Conservation (phyloP, 768 basidiomycete species). For the Solioccasus polychromus region DNA sequence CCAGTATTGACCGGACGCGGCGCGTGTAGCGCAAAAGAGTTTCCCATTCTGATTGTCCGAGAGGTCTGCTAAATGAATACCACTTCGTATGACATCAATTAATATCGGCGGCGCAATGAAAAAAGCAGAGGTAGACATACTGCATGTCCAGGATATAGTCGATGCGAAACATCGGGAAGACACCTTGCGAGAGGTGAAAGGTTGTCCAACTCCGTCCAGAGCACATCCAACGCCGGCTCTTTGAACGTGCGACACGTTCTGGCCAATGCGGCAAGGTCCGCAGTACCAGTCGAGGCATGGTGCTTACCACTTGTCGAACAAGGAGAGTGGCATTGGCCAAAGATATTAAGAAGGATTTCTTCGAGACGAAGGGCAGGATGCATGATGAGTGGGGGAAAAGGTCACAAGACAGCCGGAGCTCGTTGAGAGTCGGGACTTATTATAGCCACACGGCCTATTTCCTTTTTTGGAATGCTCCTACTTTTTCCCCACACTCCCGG, state of each 20-base stretch:
- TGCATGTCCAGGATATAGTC: slow-evolving; percentile 8
- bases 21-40: slow-evolving; percentile 9
- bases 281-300: too few relatives aligned
- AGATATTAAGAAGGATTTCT: slow-evolving; percentile 7
- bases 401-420: too few relatives aligned
- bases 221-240: slow-evolving; percentile 2
- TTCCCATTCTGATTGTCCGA: slow-evolving; percentile 8
- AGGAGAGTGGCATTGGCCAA: neutral
- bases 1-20: slow-evolving; percentile 12
- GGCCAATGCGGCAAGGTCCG: slow-evolving; percentile 2
- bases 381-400: neutral
- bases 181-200: neutral
- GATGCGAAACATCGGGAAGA: slow-evolving; percentile 8
- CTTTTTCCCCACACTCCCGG: too few relatives aligned
- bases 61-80: slow-evolving; percentile 15
- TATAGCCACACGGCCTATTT: too few relatives aligned
- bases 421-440: too few relatives aligned
- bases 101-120: neutral
- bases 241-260: slow-evolving; percentile 9
- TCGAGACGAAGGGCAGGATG: slow-evolving; percentile 10
- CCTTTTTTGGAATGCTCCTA: too few relatives aligned
- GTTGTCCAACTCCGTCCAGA: neutral
- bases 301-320: neutral
- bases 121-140: slow-evolving; percentile 1
- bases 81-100: slow-evolving; percentile 4